Conservation (phyloP, 805 yeast species). For the Saccharomyces cerevisiae region DNA sequence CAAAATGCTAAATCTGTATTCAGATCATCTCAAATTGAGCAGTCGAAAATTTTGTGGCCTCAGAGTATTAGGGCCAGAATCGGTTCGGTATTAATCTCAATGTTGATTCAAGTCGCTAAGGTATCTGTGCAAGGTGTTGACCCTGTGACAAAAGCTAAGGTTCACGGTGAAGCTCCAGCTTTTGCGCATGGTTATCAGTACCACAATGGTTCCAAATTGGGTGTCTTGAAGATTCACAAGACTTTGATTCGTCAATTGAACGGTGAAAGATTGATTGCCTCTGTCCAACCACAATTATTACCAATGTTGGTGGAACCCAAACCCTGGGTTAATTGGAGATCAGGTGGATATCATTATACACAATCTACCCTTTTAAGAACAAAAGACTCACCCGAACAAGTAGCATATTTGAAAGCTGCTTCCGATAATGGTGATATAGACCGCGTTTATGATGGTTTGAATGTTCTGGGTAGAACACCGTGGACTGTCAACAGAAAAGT, state of each 20-base stretch:
- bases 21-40: conserved; percentile 32
- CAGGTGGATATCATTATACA: conserved; percentile 76
- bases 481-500: conserved; percentile 84
- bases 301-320: conserved; percentile 92
- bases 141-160: conserved; percentile 61
- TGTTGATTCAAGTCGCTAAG: conserved; percentile 73
- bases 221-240: conserved; percentile 71
- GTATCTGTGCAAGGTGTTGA: conserved; percentile 73
- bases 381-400: conserved; percentile 80
- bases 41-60: conserved; percentile 45
- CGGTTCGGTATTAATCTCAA: conserved; percentile 71
- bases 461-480: conserved; percentile 76
- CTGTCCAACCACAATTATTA: conserved; percentile 74
- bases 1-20: conserved; percentile 33
- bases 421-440: conserved; percentile 58
- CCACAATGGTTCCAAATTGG: conserved; percentile 67
- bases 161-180: conserved; percentile 79
- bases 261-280: conserved; percentile 52
- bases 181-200: conserved; percentile 83
- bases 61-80: conserved; percentile 53
- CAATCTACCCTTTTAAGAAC: conserved; percentile 62
- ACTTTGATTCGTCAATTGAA: conserved; percentile 58
- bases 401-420: conserved; percentile 82
- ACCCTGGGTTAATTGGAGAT: conserved; percentile 74
- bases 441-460: conserved; percentile 68